Conservation (phyloP, 768 basidiomycete species). For the Fomitopsis serialis region DNA sequence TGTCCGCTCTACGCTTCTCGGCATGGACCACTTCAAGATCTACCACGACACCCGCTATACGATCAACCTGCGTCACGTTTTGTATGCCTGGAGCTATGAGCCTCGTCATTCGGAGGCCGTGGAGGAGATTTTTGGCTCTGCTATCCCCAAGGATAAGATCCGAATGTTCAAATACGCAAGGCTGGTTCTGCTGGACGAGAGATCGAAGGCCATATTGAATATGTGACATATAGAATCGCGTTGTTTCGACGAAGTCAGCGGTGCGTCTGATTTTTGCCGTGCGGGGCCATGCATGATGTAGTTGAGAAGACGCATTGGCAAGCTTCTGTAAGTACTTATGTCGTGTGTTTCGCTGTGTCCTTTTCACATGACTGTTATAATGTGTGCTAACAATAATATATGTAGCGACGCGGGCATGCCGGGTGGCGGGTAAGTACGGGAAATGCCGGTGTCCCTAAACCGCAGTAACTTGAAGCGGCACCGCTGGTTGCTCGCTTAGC, state of each 20-base stretch:
- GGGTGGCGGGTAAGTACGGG: no score
- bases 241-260: no score
- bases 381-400: no score
- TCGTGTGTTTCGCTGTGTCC: no score
- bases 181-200: slow-evolving; percentile 11
- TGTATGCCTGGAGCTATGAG: slow-evolving; percentile 11
- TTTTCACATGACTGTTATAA: no score
- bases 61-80: slow-evolving; percentile 3
- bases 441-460: background rate
- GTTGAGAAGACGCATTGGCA: no score
- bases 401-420: no score
- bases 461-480: background rate
- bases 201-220: slow-evolving; percentile 4
- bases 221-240: background rate
- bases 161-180: slow-evolving; percentile 9
- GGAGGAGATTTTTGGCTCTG: background rate
- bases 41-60: slow-evolving; percentile 13
- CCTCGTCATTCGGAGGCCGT: background rate
- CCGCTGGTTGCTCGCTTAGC: background rate
- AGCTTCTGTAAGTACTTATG: no score
- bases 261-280: no score
- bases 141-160: background rate
- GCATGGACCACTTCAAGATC: slow-evolving; percentile 11
- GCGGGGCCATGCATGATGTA: no score
- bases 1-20: background rate